Conservation (phyloP, 495 filamentous ascomycete genomes). For the Xylaria bambusicola region DNA sequence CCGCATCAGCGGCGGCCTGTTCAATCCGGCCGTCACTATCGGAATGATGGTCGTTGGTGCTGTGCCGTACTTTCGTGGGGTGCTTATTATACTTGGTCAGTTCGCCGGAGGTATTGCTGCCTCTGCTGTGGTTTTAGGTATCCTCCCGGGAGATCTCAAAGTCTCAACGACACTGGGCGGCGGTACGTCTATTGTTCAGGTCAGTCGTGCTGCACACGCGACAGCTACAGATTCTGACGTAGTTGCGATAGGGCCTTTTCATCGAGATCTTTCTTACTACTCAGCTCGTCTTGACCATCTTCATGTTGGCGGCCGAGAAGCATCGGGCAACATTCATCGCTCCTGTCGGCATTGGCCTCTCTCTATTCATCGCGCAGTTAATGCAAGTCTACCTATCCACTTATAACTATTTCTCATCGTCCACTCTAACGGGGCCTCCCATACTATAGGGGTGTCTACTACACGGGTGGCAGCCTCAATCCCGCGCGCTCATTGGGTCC, state of each 20-base stretch:
- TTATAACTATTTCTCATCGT: not conserved
- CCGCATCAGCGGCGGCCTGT: conserved; percentile 74
- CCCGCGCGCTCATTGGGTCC: conserved; percentile 61
- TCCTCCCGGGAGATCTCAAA: conserved; percentile 64
- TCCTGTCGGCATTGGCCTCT: conserved; percentile 73
- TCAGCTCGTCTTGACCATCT: conserved; percentile 74
- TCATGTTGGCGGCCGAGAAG: conserved; percentile 83
- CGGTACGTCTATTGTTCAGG: conserved; percentile 49
- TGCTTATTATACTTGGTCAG: conserved; percentile 57
- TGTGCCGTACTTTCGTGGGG: conserved; percentile 49
- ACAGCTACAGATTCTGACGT: too few relatives aligned
- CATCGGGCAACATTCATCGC: conserved; percentile 78
- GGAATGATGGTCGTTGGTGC: conserved; percentile 60
- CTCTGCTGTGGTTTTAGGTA: conserved; percentile 54
- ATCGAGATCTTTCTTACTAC: conserved; percentile 83
- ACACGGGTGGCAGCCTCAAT: conserved; percentile 62
- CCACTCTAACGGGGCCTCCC: not conserved
- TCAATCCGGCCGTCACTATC: conserved; percentile 73
- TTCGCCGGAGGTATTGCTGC: conserved; percentile 62
- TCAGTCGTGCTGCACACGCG: not conserved
- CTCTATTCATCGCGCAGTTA: conserved; percentile 70
- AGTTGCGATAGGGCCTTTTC: conserved; percentile 58
- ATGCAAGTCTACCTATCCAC: conserved; percentile 41
- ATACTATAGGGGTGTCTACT: conserved; percentile 50
- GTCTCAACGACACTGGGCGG: conserved; percentile 63